Evolutionary conservation across 805 yeast genomes (phyloP).

Genomic region (Cyberlindnera euphorbiiphila): DNA sequence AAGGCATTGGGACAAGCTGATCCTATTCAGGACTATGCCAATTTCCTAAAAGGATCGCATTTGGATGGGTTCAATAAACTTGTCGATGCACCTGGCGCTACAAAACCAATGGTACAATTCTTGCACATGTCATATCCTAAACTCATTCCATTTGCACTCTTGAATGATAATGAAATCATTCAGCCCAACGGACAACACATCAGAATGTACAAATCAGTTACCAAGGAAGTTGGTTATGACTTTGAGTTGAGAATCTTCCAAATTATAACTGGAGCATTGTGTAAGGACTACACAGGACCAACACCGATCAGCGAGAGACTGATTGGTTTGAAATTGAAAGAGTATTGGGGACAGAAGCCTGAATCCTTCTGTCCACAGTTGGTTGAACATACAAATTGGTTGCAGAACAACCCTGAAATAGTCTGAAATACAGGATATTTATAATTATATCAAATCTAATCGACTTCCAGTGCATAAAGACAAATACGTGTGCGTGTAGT

Average conservation of each 20-base stretch:
- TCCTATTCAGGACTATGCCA: constrained; percentile 28
- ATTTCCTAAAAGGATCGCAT: constrained; percentile 20
- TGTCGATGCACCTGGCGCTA: constrained; percentile 13
- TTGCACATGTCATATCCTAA: constrained; percentile 64
- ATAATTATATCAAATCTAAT: too few species aligned
- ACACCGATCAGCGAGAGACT: constrained; percentile 22
- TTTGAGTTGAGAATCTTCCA: constrained; percentile 40
- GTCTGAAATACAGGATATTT: too few species aligned
- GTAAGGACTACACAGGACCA: constrained; percentile 28
- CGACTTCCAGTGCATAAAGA: too few species aligned
- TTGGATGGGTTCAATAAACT: constrained; percentile 18
- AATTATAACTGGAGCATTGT: constrained; percentile 34
- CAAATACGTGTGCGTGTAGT: too few species aligned
- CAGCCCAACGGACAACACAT: constrained; percentile 27
- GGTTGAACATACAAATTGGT: constrained; percentile 33
- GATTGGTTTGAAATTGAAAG: constrained; percentile 29
- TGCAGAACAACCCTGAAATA: constrained; percentile 31
- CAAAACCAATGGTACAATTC: constrained; percentile 33
- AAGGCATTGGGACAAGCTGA: constrained; percentile 45
- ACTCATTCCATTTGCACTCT: constrained; percentile 31
- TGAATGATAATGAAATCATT: constrained; percentile 28
- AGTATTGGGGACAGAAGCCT: constrained; percentile 27
- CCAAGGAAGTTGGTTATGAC: constrained; percentile 31
- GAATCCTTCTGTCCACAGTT: constrained; percentile 30
- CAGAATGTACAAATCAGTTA: constrained; percentile 30